Base-by-base conservation (phyloP, 306 rosid genomes). In the Vigna trinervia region DNA sequence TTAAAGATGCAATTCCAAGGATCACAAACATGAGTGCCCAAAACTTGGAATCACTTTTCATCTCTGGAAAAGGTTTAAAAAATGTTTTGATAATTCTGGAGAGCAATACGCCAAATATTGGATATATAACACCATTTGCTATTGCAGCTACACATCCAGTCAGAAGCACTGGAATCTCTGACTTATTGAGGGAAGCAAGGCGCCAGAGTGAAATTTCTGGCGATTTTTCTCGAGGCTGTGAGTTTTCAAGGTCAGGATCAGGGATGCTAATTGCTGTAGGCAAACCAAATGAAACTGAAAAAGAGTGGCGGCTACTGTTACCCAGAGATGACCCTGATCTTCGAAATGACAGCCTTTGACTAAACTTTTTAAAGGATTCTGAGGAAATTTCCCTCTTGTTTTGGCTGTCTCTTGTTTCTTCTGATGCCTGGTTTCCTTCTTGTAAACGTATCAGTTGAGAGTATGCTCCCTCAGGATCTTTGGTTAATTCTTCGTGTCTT, bases 131-230 rank as follows among this genome's bases (percentile, higher is more conserved):
- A 22, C 97, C 95, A 64, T 86, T 85, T 46, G 78, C 56, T 66
- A 56, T 38, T 63, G 95, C 86, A 46, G 87, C 89, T 53, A 88
- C 30, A 34, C 90, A 82, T 77, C 97, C 95, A 61, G 86, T 61
- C 19, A 92, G 53, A 57, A 92, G 83, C 61, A 77, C 88, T 15
- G 90, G 97, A 75, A 89, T 86, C 91, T 92, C 97, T 6, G 91
- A 94, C 80, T 89, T 92, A 85, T 92, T 92, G 5, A 89, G 91
- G 78, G 85, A 82, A 59, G 91, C 94, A 38, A 92, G 90, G 81
- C 91, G 91, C 36, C 59, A 15, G 4, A 92, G 54, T 19, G 92
- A 68, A 60, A 89, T 88, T 8, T 67, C 28, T 48, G 81, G 88
- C 54, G 67, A 43, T 54, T 78, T 13, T 64, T 84, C 56, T 28